Evolutionary conservation across 768 basidiomycete species (phyloP), one percentile per base, ranked within the genome.

Genomic region (Lactarius hatsudake): DNA sequence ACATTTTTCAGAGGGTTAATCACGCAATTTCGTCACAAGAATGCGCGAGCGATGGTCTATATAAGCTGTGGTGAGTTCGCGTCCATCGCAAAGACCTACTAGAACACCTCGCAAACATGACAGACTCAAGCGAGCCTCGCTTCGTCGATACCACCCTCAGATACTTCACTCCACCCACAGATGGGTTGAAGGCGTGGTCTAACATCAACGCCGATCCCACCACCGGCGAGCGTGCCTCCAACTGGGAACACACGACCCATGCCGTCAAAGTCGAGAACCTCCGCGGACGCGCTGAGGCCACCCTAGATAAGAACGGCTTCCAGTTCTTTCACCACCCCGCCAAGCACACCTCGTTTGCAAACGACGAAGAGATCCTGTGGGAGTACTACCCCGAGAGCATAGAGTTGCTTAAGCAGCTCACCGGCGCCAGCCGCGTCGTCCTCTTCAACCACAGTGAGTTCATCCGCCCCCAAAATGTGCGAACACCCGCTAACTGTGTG

Each of bases 321-420:
- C 81, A 83, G 71, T 84, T 76, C 69, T 77, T 68, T 64, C 70
- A 70, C 36, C 71, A 68, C 38, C 73, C 83, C 0, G 75, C 84
- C 0, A 79, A 82, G 67, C 81, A 83, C 70, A 81, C 75, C 8
- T 67, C 78, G 0, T 88, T 89, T 74, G 65, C 66, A 0, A 77
- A 83, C 66, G 84, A 87, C 51, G 81, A 79, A 12, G 82, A 81
- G n/a, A 81, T 89, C 42, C 71, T 79, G 71, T 71, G 69, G 54
- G 83, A 83, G 59, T 89, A 90, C 72, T 89, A 88, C 70, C 81
- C 82, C 0, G 88, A 89, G 75, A 83, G 83, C 70, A 77, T 80
- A 20, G 83, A 83, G 72, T 77, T 87, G 53, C 73, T 88, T 53
- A 87, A 88, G 77, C 74, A 83, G 65, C 63, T 84, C 12, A 87